Percentiles rank a stretch among this genome's conserved stretches.
Conservation (phyloP, 2,329 filamentous ascomycete species). For the Didymella pinodella region DNA sequence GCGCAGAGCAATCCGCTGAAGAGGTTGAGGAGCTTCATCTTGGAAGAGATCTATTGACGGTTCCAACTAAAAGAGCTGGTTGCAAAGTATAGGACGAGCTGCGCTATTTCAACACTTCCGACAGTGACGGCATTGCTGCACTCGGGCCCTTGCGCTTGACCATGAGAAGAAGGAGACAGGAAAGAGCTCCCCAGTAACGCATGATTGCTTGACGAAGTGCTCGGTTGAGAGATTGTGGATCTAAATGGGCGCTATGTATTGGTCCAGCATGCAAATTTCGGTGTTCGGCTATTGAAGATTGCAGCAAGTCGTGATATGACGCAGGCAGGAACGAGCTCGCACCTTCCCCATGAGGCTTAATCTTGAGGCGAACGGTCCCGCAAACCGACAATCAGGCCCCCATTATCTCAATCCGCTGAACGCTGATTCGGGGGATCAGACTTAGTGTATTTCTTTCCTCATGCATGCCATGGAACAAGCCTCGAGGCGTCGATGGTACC, state of each 20-base stretch:
- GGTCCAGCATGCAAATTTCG: conserved; percentile 4
- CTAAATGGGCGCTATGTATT: conserved; percentile 1
- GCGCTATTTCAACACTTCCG: conserved; percentile 31
- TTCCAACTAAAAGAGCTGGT: conserved; percentile 9
- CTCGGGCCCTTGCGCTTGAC: conserved; percentile 24
- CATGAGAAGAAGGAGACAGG: conserved; percentile 28
- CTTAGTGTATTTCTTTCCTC: not conserved
- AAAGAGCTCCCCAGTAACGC: conserved; percentile 1
- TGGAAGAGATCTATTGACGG: conserved; percentile 23
- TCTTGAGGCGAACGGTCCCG: not conserved
- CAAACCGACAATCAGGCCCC: not conserved
- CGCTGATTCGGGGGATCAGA: conserved; percentile 6
- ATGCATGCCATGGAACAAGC: conserved; percentile 9
- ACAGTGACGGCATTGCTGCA: conserved; percentile 23
- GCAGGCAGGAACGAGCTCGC: conserved; percentile 3
- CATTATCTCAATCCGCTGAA: not conserved
- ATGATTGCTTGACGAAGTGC: not conserved
- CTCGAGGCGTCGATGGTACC: conserved; percentile 2
- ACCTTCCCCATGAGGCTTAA: conserved; percentile 19
- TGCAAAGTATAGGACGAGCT: not conserved
- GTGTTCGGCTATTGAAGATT: conserved; percentile 3
- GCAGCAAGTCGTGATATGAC: conserved; percentile 12
- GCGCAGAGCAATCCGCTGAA: conserved; percentile 41
- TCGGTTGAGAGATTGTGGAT: conserved; percentile 5
- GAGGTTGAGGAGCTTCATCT: conserved; percentile 45